Conservation (phyloP, 371 early-diverging fungal genomes). For the Mortierella sp. region DNA sequence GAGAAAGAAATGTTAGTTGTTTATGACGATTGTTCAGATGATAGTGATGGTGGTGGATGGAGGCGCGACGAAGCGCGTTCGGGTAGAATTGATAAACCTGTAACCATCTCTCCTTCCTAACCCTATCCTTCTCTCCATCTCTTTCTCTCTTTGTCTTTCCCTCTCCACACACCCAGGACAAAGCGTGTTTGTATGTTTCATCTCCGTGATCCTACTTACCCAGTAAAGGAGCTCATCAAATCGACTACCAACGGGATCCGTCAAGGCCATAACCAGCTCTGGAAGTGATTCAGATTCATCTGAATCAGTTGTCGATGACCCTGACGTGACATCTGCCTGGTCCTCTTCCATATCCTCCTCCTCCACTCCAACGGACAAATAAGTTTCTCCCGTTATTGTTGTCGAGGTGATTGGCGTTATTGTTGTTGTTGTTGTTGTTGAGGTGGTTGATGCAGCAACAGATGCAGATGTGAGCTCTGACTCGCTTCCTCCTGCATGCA, state of each 20-base stretch:
- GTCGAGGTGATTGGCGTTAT: neutral
- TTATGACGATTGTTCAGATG: neutral
- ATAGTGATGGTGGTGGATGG: neutral
- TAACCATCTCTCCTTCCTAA: neutral
- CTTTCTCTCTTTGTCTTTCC: neutral
- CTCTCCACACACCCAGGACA: neutral
- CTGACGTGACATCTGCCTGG: neutral
- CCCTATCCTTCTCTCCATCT: neutral
- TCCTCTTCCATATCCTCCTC: neutral
- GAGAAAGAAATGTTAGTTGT: neutral
- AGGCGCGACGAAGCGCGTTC: neutral
- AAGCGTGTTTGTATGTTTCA: neutral
- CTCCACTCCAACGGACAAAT: neutral
- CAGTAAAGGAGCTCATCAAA: slow-evolving; percentile 42
- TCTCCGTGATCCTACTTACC: slow-evolving; percentile 10
- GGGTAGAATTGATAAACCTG: neutral
- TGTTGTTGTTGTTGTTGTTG: neutral
- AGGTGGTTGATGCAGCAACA: neutral
- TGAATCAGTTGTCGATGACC: neutral
- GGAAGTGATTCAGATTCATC: slow-evolving; percentile 3
- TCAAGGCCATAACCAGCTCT: slow-evolving; percentile 9
- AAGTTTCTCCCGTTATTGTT: neutral
- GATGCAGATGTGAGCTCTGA: too few relatives aligned
- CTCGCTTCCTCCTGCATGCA: neutral
- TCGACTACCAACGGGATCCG: slow-evolving; percentile 28